These are phyloP conservation scores for Mycena vulgaris DNA, from an alignment of 768 basidiomycete genomes.

Conservation along the genomic window DNA sequence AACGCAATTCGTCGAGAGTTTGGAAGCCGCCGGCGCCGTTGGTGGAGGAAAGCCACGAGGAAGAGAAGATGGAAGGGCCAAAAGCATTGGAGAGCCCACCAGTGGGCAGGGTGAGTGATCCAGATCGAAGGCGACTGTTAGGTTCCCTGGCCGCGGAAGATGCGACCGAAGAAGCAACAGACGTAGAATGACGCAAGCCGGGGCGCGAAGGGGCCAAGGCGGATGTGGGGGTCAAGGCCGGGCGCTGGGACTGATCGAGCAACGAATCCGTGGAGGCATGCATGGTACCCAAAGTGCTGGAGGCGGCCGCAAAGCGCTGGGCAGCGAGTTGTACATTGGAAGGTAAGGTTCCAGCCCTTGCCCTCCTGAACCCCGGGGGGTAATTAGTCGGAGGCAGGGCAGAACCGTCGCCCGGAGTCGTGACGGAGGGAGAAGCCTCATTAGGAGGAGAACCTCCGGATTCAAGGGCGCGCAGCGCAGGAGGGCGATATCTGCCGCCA, in stretches of 20 bases:
- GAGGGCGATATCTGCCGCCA: conserved; percentile 81
- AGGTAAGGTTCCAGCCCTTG: conserved; percentile 97
- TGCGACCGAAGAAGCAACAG: conserved; percentile 72
- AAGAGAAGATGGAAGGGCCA: conserved; percentile 90
- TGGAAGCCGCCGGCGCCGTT: conserved; percentile 72
- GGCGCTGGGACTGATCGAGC: conserved; percentile 66
- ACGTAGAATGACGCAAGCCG: conserved; percentile 82
- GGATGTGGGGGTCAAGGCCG: conserved; percentile 60
- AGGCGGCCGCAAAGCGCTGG: conserved; percentile 82
- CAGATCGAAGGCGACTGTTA: conserved; percentile 91
- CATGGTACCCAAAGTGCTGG: conserved; percentile 68
- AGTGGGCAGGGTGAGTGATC: conserved; percentile 90
- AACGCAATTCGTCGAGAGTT: conserved; percentile 85
- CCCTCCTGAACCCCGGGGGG: conserved; percentile 91
- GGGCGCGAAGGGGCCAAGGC: conserved; percentile 70
- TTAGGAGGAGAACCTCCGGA: conserved; percentile 82
- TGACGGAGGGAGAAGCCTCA: conserved; percentile 72
- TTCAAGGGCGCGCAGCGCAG: conserved; percentile 81
- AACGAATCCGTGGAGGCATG: conserved; percentile 59
- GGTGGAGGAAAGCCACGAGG: conserved; percentile 85
- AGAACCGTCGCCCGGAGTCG: conserved; percentile 71
- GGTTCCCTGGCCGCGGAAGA: conserved; percentile 70
- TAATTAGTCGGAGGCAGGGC: conserved; percentile 81
- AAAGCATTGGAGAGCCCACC: conserved; percentile 87
- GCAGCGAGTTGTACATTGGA: conserved; percentile 94